These are phyloP conservation scores for Hypoxylon subgilvum DNA, from an alignment of 495 filamentous ascomycete species.

Conservation along the genomic window DNA sequence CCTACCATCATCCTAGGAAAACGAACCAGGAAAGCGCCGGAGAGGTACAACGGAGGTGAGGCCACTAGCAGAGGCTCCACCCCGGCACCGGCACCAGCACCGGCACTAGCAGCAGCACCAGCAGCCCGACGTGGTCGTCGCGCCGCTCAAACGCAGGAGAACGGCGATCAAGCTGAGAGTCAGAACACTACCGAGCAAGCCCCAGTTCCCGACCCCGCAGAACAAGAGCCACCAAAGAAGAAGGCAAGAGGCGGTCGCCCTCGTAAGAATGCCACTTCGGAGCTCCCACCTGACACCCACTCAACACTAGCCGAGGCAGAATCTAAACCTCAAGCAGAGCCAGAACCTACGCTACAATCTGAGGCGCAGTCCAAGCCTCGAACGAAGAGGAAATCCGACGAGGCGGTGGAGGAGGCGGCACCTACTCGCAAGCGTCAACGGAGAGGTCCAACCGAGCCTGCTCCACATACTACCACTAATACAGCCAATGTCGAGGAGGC, in stretches of 20 bases:
- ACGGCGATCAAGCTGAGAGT: constrained; percentile 19
- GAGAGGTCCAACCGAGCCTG: neutral
- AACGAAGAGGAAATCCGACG: constrained; percentile 23
- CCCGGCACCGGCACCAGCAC: constrained; percentile 44
- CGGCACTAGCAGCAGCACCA: constrained; percentile 47
- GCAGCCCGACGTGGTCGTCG: constrained; percentile 45
- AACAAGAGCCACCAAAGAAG: constrained; percentile 29
- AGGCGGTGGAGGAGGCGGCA: constrained; percentile 16
- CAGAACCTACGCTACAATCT: neutral
- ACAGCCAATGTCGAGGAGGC: neutral
- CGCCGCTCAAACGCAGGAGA: constrained; percentile 27
- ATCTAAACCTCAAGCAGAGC: neutral
- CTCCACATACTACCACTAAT: neutral
- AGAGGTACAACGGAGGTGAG: constrained; percentile 50
- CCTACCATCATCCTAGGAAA: constrained; percentile 51
- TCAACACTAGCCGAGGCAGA: neutral
- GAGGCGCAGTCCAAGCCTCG: neutral
- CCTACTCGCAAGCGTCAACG: constrained; percentile 22
- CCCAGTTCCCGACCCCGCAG: neutral
- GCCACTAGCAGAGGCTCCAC: constrained; percentile 49
- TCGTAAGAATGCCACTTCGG: constrained; percentile 30
- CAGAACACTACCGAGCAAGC: neutral
- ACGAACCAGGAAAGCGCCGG: constrained; percentile 49
- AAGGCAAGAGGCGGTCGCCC: constrained; percentile 42
- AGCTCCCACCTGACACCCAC: constrained; percentile 12